Evolutionary conservation across 495 filamentous ascomycete genomes (phyloP).

Genomic region (Hypoxylon lienhwacheense): DNA sequence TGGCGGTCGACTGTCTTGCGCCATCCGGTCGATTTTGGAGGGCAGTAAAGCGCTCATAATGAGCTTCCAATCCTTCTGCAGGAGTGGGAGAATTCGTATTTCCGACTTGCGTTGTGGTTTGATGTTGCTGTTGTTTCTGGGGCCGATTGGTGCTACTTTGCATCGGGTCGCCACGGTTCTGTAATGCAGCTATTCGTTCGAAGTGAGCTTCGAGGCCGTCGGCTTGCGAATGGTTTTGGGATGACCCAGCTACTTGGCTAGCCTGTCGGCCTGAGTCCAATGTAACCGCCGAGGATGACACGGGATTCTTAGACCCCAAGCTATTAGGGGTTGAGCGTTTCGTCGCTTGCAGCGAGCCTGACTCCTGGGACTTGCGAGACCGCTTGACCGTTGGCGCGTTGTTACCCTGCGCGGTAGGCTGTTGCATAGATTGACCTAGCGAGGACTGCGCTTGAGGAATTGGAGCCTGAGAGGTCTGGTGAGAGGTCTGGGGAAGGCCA

Average conservation of each 20-base stretch:
- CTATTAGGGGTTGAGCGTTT: conserved; percentile 33
- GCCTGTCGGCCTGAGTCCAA: conserved; percentile 25
- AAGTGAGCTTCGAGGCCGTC: conserved; percentile 41
- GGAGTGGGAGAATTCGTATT: conserved; percentile 24
- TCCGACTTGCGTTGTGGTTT: conserved; percentile 20
- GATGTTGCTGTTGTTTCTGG: conserved; percentile 36
- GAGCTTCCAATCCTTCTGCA: conserved; percentile 45
- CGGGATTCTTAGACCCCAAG: conserved; percentile 31
- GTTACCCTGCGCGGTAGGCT: conserved; percentile 4
- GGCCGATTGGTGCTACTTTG: conserved; percentile 30
- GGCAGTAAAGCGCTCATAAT: conserved; percentile 45
- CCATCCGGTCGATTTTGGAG: conserved; percentile 35
- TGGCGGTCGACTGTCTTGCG: conserved; percentile 21
- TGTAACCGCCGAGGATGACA: conserved; percentile 3
- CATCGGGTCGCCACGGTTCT: conserved; percentile 30
- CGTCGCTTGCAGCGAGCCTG: conserved; percentile 21
- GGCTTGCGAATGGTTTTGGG: conserved; percentile 26
- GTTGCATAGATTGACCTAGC: conserved; percentile 17
- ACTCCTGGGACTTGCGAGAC: conserved; percentile 37
- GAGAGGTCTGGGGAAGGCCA: conserved; percentile 15
- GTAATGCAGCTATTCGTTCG: conserved; percentile 30
- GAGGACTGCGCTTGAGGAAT: conserved; percentile 26
- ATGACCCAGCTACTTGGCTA: conserved; percentile 10
- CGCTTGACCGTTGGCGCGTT: conserved; percentile 30
- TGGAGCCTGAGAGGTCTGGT: conserved; percentile 2